Percentiles rank a stretch among this genome's conserved stretches.
These are phyloP conservation scores for Alternaria tenuissima DNA, from an alignment of 2,329 filamentous ascomycete species.

Conservation along the genomic window DNA sequence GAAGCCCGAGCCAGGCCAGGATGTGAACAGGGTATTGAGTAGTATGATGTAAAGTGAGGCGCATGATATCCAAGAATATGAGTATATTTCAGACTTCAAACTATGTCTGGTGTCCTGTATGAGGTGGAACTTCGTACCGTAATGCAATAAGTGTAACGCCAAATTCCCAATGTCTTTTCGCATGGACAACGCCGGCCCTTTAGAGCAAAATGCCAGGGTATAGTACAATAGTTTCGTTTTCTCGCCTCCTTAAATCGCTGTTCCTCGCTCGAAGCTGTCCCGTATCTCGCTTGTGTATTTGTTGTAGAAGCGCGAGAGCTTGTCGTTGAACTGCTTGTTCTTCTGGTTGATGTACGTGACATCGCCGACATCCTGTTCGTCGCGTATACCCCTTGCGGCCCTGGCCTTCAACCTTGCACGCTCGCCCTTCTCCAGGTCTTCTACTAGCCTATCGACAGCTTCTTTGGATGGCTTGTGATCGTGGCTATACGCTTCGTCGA, in stretches of 20 bases:
- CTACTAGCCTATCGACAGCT: slow-evolving; percentile 86
- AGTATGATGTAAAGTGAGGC: slow-evolving; percentile 45
- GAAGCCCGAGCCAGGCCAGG: slow-evolving; percentile 43
- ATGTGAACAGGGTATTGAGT: slow-evolving; percentile 47
- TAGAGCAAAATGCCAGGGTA: slow-evolving; percentile 33
- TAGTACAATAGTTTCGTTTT: slow-evolving; percentile 17
- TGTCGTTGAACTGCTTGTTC: slow-evolving; percentile 99
- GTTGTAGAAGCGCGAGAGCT: slow-evolving; percentile 94
- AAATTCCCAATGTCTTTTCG: neutral
- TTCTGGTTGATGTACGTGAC: slow-evolving; percentile 99
- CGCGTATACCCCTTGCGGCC: slow-evolving; percentile 75
- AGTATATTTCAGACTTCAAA: neutral
- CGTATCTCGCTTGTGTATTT: slow-evolving; percentile 97
- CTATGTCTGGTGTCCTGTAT: neutral
- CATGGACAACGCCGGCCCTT: slow-evolving; percentile 12
- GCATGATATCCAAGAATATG: slow-evolving; percentile 18
- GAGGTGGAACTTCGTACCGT: neutral
- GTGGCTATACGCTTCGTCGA: slow-evolving; percentile 80
- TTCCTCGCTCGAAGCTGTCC: slow-evolving; percentile 96
- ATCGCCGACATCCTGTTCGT: slow-evolving; percentile 80
- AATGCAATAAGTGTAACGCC: slow-evolving; percentile 1
- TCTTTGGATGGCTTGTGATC: slow-evolving; percentile 88
- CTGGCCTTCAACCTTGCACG: slow-evolving; percentile 86
- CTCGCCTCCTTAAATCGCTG: slow-evolving; percentile 73
- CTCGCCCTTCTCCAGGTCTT: slow-evolving; percentile 87